These are phyloP conservation scores for Phalaenopsis aphrodite DNA, from an alignment of 106 monocot genomes.

Conservation along the genomic window DNA sequence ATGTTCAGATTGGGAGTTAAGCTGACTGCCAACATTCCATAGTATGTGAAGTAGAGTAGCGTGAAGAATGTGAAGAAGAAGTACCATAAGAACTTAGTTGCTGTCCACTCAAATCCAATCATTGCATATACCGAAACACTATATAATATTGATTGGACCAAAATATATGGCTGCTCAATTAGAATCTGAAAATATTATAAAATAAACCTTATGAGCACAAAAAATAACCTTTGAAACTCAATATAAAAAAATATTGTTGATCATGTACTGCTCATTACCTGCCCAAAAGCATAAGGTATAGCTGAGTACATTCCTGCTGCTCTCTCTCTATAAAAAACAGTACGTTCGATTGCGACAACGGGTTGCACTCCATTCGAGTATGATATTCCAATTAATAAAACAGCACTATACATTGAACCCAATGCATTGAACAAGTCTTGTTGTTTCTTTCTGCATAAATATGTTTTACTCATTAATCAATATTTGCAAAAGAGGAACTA, in stretches of 20 bases:
- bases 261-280: conserved; percentile 8
- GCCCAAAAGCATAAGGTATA: conserved; percentile 24
- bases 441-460: not conserved
- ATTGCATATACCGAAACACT: not conserved
- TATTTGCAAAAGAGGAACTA: not conserved
- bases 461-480: not conserved
- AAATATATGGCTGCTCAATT: conserved; percentile 8
- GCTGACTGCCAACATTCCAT: conserved; percentile 9
- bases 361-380: conserved; percentile 8
- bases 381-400: conserved; percentile 11
- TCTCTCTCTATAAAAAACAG: conserved; percentile 25
- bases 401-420: conserved; percentile 16
- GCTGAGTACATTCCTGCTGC: conserved; percentile 25
- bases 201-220: not conserved
- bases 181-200: not conserved
- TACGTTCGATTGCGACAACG: conserved; percentile 18
- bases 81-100: not conserved
- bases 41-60: conserved; percentile 15
- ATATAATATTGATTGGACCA: conserved; percentile 5
- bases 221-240: too few relatives aligned
- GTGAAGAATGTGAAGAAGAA: too few relatives aligned
- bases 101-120: conserved; percentile 9
- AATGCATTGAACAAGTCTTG: conserved; percentile 17
- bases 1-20: not conserved
- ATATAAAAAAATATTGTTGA: not conserved